Percentiles rank a stretch among this genome's conserved stretches.
These are phyloP conservation scores for Vigna hirtella DNA, from an alignment of 306 rosid genomes.

Conservation along the genomic window DNA sequence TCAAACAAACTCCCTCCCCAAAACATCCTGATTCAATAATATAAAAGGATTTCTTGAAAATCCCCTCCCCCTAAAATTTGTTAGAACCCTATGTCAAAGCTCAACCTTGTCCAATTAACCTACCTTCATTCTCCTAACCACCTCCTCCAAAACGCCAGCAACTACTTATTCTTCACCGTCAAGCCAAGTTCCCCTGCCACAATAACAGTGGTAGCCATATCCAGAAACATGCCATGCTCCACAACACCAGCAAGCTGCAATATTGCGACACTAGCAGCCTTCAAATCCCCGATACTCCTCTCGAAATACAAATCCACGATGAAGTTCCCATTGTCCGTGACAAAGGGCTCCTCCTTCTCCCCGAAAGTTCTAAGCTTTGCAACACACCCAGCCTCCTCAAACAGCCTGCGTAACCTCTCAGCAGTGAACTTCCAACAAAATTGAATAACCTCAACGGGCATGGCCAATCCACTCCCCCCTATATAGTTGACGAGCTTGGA, in stretches of 20 bases:
- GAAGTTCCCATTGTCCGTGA: constrained; percentile 80
- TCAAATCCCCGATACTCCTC: constrained; percentile 77
- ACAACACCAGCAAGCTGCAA: constrained; percentile 81
- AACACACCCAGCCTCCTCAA: constrained; percentile 65
- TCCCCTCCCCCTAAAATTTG: constrained; percentile 21
- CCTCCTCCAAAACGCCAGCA: not conserved
- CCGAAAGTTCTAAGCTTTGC: constrained; percentile 66
- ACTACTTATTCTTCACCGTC: constrained; percentile 63
- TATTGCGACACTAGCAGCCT: constrained; percentile 74
- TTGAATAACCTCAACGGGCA: constrained; percentile 82
- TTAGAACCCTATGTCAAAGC: constrained; percentile 45
- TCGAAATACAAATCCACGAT: constrained; percentile 77
- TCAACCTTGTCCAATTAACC: constrained; percentile 38
- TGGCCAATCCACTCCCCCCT: constrained; percentile 79
- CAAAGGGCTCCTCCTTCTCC: constrained; percentile 58
- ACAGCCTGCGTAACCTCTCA: constrained; percentile 55
- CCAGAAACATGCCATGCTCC: constrained; percentile 92
- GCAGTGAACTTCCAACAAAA: constrained; percentile 88
- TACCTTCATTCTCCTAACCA: constrained; percentile 14
- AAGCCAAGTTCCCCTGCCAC: constrained; percentile 87
- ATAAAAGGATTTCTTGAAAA: not conserved
- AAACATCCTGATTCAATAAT: no score
- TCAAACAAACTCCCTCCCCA: no score
- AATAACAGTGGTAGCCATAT: constrained; percentile 87
- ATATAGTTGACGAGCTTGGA: constrained; percentile 69